Percentiles rank a stretch among this genome's conserved stretches.
These are phyloP conservation scores for Thymus mandschuricus DNA, from an alignment of 257 asterid species.

Conservation along the genomic window DNA sequence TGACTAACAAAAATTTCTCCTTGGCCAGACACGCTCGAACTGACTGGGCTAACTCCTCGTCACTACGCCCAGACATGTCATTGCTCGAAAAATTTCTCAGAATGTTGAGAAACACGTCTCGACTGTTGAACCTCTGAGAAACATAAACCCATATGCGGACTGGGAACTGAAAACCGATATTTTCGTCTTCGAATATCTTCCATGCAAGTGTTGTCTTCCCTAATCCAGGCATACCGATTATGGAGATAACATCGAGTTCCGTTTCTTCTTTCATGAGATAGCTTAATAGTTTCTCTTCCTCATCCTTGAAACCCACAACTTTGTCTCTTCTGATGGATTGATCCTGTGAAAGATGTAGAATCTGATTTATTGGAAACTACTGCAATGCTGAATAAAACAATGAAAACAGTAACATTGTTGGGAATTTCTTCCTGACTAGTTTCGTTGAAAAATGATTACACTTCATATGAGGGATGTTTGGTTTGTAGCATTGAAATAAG, in stretches of 20 bases:
- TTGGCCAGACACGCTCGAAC: not conserved
- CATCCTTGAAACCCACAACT: conserved; percentile 27
- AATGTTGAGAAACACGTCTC: not conserved
- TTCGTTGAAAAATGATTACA: too few species aligned
- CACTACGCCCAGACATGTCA: not conserved
- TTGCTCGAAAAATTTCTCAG: not conserved
- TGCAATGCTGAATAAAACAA: not conserved
- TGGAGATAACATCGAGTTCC: conserved; percentile 33
- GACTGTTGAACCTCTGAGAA: conserved; percentile 20
- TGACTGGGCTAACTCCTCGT: not conserved
- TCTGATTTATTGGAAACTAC: not conserved
- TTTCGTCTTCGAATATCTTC: conserved; percentile 1
- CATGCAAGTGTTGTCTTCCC: conserved; percentile 46
- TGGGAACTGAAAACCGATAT: not conserved
- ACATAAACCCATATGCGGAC: conserved; percentile 33
- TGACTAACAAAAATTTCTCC: not conserved
- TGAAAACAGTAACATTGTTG: too few species aligned
- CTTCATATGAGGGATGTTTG: too few species aligned
- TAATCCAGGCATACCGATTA: conserved; percentile 40
- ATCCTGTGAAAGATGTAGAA: not conserved
- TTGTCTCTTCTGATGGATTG: conserved; percentile 34
- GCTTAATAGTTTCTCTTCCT: not conserved
- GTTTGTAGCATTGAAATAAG: too few species aligned
- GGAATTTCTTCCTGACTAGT: too few species aligned
- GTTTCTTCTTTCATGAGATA: not conserved